Evolutionary conservation across 2,329 filamentous ascomycete species (phyloP), one percentile per base, ranked within the genome.

Genomic region (Xylaria sp.): DNA sequence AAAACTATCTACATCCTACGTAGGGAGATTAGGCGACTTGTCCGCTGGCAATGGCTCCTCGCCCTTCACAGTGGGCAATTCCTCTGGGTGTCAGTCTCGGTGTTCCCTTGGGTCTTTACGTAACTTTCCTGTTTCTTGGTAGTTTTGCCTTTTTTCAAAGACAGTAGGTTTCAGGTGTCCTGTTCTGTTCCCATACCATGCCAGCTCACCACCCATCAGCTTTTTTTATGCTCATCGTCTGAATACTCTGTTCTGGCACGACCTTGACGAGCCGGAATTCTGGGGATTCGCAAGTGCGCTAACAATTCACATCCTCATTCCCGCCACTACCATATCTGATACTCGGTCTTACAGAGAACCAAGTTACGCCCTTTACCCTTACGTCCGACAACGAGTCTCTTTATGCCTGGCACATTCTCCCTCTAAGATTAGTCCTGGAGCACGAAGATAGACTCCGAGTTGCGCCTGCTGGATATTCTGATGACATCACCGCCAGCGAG

Each of bases 371-470:
- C 0, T 97, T 98, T 77, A 89, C 87, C 54, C 80, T 98, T 42
- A 81, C 80, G 3, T 96, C 93, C 1, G 94, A 97, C 77, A 88
- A 89, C 44, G 90, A 94, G 78, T 88, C 83, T 1, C 81, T 98
- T 20, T 96, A 96, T 76, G 92, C 92, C 29, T 98, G 95, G 95
- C 95, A 97, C 75, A 86, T 98, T 61, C 81, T 97, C 55, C 95
- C 95, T 0, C 80, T 96, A 6, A 88, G 90, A 58, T 82, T 93
- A 0, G 97, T 96, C 77, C 83, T 88, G 6, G 84, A 90, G 71
- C 86, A 97, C 73, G 91, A 96, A 74, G 80, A 84, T 25, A 81
- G 82, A 15, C 81, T 96, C 13, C 81, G 86, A 44, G 77, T 80
- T 5, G 84, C 88, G 71, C 78, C 80, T 5, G 77, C 81, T 1